Base-by-base conservation (phyloP, 2,329 filamentous ascomycete genomes). In the Colletotrichum abscissum region DNA sequence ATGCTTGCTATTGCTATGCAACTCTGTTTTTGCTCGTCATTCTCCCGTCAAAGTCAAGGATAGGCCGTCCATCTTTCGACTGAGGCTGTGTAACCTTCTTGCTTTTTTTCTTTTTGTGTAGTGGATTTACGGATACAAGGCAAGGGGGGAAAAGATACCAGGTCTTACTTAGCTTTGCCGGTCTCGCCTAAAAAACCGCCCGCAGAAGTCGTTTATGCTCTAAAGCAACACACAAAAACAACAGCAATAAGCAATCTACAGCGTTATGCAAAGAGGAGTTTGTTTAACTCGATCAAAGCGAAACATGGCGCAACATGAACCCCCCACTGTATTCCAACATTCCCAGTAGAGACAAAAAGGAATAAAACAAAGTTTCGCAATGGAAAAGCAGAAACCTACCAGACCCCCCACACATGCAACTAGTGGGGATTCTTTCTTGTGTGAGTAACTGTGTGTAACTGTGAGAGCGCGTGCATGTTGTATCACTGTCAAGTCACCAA, bases 231-330 rank as follows among this genome's bases (percentile, higher is more conserved):
- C 33, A 35, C 11, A 5, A 35, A 35, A 54, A 35, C 57, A 35
- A 28, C 49, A 67, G 52, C 55, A 46, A 35, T 49, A n/a, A 55
- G 58, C 55, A 71, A 63, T 63, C 24, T 72, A 11, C 69, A 33
- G 11, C 58, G 52, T 63, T 68, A 72, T 69, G 58, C 69, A 30
- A 26, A 26, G 19, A 16, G 38, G 16, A 42, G 24, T 4, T 49
- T 49, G 42, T n/a, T 49, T 19, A 49, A 49, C 42, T 49, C 19
- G 42, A n/a, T 70, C 55, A 54, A 67, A 42, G 24, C 58, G 38
- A 52, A 59, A 67, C n/a, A 59, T 38, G 30, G 46, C 69, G 42
- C 28, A 54, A 49, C 19, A 24, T 19, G 63, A 58, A 38, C 35
- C 38, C n/a, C 33, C 38, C 38, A 19, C 42, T n/a, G 16, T 3